Evolutionary conservation across 179 eudicot genomes (phyloP).

Genomic region (Dionaea muscipula): DNA sequence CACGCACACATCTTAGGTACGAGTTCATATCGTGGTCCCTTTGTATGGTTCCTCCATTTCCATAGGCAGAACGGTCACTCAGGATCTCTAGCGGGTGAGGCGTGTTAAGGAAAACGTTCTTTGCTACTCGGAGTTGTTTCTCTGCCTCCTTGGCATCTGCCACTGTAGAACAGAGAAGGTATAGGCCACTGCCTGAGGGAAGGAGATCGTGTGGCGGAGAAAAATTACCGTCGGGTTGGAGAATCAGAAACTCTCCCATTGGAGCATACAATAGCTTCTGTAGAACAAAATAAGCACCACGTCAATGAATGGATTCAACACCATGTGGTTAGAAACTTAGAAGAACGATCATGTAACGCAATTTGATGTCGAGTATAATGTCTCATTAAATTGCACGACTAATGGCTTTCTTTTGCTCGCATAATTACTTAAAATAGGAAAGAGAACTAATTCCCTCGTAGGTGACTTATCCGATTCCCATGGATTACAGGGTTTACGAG

Average conservation of each 20-base stretch:
- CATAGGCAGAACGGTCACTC: slow-evolving; percentile 79
- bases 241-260: slow-evolving; percentile 78
- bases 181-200: slow-evolving; percentile 78
- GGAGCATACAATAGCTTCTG: slow-evolving; percentile 75
- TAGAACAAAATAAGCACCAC: slow-evolving; percentile 3
- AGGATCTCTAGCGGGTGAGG: slow-evolving; percentile 93
- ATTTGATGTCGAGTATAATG: too few relatives aligned
- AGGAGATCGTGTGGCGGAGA: slow-evolving; percentile 82
- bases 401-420: too few relatives aligned
- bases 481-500: too few relatives aligned
- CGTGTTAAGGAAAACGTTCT: slow-evolving; percentile 48
- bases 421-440: too few relatives aligned
- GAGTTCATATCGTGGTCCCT: slow-evolving; percentile 89
- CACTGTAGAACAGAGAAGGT: slow-evolving; percentile 30
- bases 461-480: too few relatives aligned
- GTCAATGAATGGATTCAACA: too few relatives aligned
- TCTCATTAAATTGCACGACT: too few relatives aligned
- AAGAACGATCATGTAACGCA: too few relatives aligned
- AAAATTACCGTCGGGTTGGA: slow-evolving; percentile 70
- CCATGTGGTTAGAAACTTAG: too few relatives aligned
- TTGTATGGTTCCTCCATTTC: slow-evolving; percentile 57
- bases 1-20: slow-evolving; percentile 47
- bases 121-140: slow-evolving; percentile 54
- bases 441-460: too few relatives aligned
- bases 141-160: slow-evolving; percentile 31